Percentiles rank a stretch among this genome's conserved stretches.
These are phyloP conservation scores for Oidiodendron maius DNA, from an alignment of 495 filamentous ascomycete species.

Conservation along the genomic window DNA sequence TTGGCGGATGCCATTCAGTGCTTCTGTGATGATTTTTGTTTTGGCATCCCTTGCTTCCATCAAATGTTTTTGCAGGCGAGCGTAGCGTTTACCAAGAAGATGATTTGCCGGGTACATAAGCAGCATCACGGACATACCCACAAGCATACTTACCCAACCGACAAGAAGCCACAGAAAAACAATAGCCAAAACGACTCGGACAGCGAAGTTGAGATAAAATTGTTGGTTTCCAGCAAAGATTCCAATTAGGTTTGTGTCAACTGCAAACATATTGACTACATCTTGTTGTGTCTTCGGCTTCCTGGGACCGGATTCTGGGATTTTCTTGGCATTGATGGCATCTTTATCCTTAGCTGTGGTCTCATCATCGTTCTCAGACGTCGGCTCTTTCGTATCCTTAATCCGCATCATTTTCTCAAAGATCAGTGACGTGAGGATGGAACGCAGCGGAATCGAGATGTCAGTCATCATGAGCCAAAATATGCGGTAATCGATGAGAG, in stretches of 20 bases:
- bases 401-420: slow-evolving; percentile 72
- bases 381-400: slow-evolving; percentile 41
- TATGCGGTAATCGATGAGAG: slow-evolving; percentile 9
- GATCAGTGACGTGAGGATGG: slow-evolving; percentile 62
- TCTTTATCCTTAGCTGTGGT: slow-evolving; percentile 11
- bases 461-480: not conserved
- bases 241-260: slow-evolving; percentile 65
- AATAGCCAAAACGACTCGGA: slow-evolving; percentile 40
- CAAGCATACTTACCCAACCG: slow-evolving; percentile 17
- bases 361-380: slow-evolving; percentile 45
- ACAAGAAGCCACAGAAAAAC: slow-evolving; percentile 14
- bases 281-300: slow-evolving; percentile 36
- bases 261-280: slow-evolving; percentile 65
- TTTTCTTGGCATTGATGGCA: slow-evolving; percentile 5
- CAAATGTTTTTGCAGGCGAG: slow-evolving; percentile 17
- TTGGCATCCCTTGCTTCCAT: slow-evolving; percentile 26
- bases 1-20: slow-evolving; percentile 27
- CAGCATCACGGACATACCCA: slow-evolving; percentile 7
- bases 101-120: slow-evolving; percentile 18
- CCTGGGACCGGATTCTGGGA: slow-evolving; percentile 39
- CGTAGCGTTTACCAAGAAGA: slow-evolving; percentile 13
- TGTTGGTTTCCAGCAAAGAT: slow-evolving; percentile 61
- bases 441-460: slow-evolving; percentile 51
- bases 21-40: slow-evolving; percentile 21
- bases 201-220: slow-evolving; percentile 55